Conservation (phyloP, 2,329 filamentous ascomycete genomes). For the Cordyceps farinosa region DNA sequence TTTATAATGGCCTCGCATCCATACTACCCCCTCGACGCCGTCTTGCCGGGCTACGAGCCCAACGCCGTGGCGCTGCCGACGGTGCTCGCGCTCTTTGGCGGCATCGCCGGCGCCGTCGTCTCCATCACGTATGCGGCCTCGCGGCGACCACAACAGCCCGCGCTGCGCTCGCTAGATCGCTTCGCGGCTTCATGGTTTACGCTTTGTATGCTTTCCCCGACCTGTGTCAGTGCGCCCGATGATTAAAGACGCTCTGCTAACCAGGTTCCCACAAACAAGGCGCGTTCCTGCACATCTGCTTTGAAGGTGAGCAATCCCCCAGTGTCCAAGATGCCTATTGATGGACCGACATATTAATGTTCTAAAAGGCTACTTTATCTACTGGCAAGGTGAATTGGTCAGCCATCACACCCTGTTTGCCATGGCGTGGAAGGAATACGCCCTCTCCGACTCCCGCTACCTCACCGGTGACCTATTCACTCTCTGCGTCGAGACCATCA, state of each 20-base stretch:
- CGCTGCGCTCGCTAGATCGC: constrained; percentile 32
- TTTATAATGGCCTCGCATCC: constrained; percentile 33
- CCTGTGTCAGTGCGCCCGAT: neutral
- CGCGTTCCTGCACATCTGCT: constrained; percentile 71
- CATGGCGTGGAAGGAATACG: constrained; percentile 92
- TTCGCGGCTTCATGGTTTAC: constrained; percentile 52
- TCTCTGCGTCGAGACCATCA: constrained; percentile 82
- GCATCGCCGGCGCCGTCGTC: constrained; percentile 32
- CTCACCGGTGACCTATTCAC: constrained; percentile 79
- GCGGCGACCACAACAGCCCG: constrained; percentile 25
- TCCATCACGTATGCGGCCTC: constrained; percentile 29
- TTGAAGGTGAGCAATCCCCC: constrained; percentile 58
- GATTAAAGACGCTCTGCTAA: neutral
- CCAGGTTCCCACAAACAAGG: constrained; percentile 35
- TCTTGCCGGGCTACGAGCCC: constrained; percentile 38
- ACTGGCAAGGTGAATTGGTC: constrained; percentile 63
- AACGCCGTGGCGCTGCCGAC: constrained; percentile 36
- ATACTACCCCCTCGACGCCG: constrained; percentile 40
- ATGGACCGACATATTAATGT: neutral
- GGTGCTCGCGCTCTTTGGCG: constrained; percentile 36
- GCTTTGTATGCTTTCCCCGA: constrained; percentile 42
- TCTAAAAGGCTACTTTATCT: constrained; percentile 65
- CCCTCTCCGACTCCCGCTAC: constrained; percentile 82
- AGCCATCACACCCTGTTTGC: constrained; percentile 69
- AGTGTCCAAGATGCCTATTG: neutral